These are phyloP conservation scores for Scleroderma citrinum DNA, from an alignment of 768 basidiomycete species.

Conservation along the genomic window DNA sequence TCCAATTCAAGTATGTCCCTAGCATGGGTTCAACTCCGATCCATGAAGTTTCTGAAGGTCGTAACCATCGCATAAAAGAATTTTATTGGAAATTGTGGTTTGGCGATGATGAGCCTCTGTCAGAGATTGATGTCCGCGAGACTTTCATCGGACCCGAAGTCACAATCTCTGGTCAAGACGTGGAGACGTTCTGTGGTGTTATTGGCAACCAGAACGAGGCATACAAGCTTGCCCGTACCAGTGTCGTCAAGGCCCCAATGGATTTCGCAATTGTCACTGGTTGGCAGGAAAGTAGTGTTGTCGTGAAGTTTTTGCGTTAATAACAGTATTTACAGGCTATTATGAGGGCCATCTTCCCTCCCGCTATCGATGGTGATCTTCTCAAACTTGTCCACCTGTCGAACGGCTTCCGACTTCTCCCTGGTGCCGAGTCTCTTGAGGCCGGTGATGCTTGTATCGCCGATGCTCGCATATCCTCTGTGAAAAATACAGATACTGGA, in stretches of 20 bases:
- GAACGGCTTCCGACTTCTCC: slow-evolving; percentile 89
- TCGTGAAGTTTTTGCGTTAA: neutral
- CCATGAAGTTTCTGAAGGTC: slow-evolving; percentile 77
- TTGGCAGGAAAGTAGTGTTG: slow-evolving; percentile 73
- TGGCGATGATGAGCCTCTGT: slow-evolving; percentile 74
- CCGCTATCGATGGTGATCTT: slow-evolving; percentile 86
- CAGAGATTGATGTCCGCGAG: slow-evolving; percentile 73
- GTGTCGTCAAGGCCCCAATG: slow-evolving; percentile 83
- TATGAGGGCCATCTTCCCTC: slow-evolving; percentile 97
- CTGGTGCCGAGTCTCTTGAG: slow-evolving; percentile 67
- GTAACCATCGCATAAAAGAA: slow-evolving; percentile 88
- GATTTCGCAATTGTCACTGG: slow-evolving; percentile 98
- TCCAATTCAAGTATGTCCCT: slow-evolving; percentile 84
- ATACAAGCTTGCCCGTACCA: slow-evolving; percentile 74
- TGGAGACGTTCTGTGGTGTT: slow-evolving; percentile 88
- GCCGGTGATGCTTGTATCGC: slow-evolving; percentile 89
- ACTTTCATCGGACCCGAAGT: slow-evolving; percentile 86
- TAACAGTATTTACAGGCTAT: slow-evolving; percentile 64
- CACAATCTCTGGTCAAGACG: slow-evolving; percentile 63
- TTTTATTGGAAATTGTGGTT: slow-evolving; percentile 99
- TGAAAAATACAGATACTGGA: slow-evolving; percentile 85
- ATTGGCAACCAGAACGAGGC: slow-evolving; percentile 90
- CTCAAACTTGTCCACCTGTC: slow-evolving; percentile 95
- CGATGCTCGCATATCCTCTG: slow-evolving; percentile 82
- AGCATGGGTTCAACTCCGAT: slow-evolving; percentile 88